Conservation (phyloP, 345 rosid species). For the Adansonia digitata region DNA sequence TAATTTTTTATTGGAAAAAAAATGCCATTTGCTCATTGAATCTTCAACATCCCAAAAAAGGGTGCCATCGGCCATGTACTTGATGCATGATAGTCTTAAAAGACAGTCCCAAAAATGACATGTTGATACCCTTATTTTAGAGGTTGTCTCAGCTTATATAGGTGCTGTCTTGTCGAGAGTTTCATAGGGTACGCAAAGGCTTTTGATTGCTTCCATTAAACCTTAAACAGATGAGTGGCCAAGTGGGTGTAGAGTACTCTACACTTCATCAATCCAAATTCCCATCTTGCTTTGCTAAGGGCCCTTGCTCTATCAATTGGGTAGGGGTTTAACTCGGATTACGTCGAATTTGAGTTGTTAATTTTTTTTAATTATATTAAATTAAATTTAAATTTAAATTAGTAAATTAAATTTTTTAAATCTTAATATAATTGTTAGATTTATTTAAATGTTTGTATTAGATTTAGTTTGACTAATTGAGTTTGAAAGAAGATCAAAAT, state of each 20-base stretch:
- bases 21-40: not conserved
- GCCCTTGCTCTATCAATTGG: too few relatives aligned
- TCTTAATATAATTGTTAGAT: too few relatives aligned
- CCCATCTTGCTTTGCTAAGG: not conserved
- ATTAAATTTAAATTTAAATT: too few relatives aligned
- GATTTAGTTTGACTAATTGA: not conserved
- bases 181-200: not conserved
- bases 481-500: too few relatives aligned
- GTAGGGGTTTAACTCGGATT: too few relatives aligned
- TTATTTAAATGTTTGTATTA: not conserved
- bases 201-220: not conserved
- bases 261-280: not conserved
- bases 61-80: not conserved
- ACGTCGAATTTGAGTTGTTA: too few relatives aligned
- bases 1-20: not conserved
- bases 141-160: not conserved
- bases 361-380: too few relatives aligned
- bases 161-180: constrained; percentile 2
- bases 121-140: not conserved
- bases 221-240: not conserved
- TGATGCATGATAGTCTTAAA: not conserved
- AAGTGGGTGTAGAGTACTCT: constrained; percentile 1
- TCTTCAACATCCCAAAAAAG: not conserved
- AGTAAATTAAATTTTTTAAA: too few relatives aligned
- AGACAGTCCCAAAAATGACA: not conserved